Base-by-base conservation (phyloP, 352 stramenopile species). In the Paralagenidium karlingii region DNA sequence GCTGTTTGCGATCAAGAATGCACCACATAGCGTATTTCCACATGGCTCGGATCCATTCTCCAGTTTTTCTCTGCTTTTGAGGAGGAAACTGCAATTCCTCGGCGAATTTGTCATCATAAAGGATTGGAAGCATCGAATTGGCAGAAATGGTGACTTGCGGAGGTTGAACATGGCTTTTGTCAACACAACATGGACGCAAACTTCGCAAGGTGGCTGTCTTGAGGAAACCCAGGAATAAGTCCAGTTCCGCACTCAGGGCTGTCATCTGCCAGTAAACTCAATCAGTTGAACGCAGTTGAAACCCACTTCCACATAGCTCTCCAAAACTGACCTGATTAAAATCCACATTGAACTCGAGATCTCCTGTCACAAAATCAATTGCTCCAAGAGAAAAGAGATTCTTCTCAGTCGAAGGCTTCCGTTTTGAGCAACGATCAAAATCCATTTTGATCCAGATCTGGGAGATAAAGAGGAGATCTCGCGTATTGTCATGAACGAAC, bases 371-470 rank as follows among this genome's bases (percentile, higher is more conserved):
- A 6, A 85, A 25, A 27, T 85, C 71, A 16, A 79, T 11, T 20
- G 71, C 66, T 26, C 37, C 43, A 16, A 85, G 26, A 1, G n/a
- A 28, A 39, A 34, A 58, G 9, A 12, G n/a, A n/a, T 31, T 8
- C 13, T 21, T 20, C 15, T 28, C 19, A 12, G 20, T 1, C 49
- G 11, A 5, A 19, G 9, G 36, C 12, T 36, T 36, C 18, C 10
- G 49, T 22, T 11, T 29, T 24, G 9, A 47, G 8, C 31, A 50
- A 58, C 54, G 57, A 13, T 56, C 44, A 8, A 84, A 54, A 33
- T 85, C 74, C 5, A 82, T 43, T 24, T 85, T 83, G 37, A 81
- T 20, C 67, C 73, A 82, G 12, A 85, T 36, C 15, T 59, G 58
- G 1, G 55, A 60, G 19, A 69, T 53, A 27, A 63, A 64, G 10